These are phyloP conservation scores for Fusarium floridanum DNA, from an alignment of 2,329 filamentous ascomycete genomes.

Conservation along the genomic window DNA sequence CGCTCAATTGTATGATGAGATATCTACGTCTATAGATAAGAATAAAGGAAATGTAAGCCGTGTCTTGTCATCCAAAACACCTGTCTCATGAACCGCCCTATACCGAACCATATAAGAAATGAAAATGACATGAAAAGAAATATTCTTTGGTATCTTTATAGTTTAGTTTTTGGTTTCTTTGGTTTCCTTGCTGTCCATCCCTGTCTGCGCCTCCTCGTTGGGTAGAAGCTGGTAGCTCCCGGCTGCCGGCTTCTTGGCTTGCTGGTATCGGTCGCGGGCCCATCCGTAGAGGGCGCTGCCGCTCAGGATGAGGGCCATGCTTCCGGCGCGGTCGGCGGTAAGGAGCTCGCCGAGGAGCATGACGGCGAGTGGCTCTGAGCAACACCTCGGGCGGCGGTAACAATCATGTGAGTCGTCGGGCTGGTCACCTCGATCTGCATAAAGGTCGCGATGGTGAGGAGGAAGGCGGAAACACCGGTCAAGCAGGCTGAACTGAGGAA, in stretches of 20 bases:
- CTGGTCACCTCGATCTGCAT: constrained; percentile 47
- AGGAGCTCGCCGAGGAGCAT: constrained; percentile 43
- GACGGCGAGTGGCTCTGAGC: constrained; percentile 44
- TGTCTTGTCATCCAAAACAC: constrained; percentile 3
- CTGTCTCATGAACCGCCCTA: constrained; percentile 2
- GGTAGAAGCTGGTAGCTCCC: constrained; percentile 43
- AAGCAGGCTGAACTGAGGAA: constrained; percentile 42
- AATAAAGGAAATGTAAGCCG: background rate
- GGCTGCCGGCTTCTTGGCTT: constrained; percentile 40
- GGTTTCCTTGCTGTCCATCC: constrained; percentile 34
- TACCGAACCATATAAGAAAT: background rate
- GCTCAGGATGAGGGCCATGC: constrained; percentile 44
- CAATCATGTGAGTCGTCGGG: constrained; percentile 47
- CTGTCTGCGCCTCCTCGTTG: constrained; percentile 33
- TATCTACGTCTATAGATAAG: constrained; percentile 9
- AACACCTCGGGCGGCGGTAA: constrained; percentile 44
- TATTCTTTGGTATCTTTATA: background rate
- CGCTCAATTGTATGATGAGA: constrained; percentile 7
- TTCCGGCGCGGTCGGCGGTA: constrained; percentile 44
- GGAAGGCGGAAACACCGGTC: constrained; percentile 44
- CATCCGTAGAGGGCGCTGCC: constrained; percentile 45
- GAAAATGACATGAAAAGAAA: background rate
- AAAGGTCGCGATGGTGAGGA: constrained; percentile 45
- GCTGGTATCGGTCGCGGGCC: constrained; percentile 43
- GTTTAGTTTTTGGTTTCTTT: constrained; percentile 24